A percentile compares a stretch with the other conserved stretches of the same genome.
These are phyloP conservation scores for Astragalus glycyphyllos DNA, from an alignment of 306 rosid genomes.

Conservation along the genomic window DNA sequence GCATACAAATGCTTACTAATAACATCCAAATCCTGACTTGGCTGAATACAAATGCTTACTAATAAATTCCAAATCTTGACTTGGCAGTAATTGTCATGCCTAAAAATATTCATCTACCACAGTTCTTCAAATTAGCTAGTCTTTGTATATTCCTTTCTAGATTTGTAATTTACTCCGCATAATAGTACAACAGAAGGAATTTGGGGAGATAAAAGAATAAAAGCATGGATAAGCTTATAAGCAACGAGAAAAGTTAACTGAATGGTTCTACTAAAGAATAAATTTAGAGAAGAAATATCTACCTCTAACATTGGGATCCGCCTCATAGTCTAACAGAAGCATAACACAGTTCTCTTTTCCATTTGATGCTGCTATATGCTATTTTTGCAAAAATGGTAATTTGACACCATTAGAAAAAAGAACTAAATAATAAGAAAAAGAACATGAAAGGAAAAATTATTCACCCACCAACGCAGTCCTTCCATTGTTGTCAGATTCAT, in stretches of 20 bases:
- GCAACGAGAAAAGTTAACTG: neutral
- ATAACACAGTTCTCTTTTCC: constrained; percentile 77
- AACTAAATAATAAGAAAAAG: neutral
- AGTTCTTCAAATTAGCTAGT: constrained; percentile 2
- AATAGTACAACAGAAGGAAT: neutral
- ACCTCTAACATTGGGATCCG: constrained; percentile 85
- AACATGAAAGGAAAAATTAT: constrained; percentile 6
- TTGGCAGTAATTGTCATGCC: constrained; percentile 2
- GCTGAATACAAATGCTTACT: constrained; percentile 17
- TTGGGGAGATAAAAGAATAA: constrained; percentile 15
- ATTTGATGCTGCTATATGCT: constrained; percentile 81
- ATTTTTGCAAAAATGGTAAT: constrained; percentile 37
- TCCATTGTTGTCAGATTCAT: constrained; percentile 80
- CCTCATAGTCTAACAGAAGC: constrained; percentile 73
- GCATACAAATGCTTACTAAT: constrained; percentile 20
- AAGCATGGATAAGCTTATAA: neutral
- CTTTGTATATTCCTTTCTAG: neutral
- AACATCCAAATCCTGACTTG: neutral
- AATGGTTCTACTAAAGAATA: neutral
- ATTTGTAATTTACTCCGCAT: neutral
- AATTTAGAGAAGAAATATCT: constrained; percentile 30
- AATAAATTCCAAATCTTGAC: neutral
- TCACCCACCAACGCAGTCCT: constrained; percentile 81
- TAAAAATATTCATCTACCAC: constrained; percentile 18
- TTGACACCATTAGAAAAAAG: neutral